Base-by-base conservation (phyloP, 768 basidiomycete genomes). In the Lactarius indigo region DNA sequence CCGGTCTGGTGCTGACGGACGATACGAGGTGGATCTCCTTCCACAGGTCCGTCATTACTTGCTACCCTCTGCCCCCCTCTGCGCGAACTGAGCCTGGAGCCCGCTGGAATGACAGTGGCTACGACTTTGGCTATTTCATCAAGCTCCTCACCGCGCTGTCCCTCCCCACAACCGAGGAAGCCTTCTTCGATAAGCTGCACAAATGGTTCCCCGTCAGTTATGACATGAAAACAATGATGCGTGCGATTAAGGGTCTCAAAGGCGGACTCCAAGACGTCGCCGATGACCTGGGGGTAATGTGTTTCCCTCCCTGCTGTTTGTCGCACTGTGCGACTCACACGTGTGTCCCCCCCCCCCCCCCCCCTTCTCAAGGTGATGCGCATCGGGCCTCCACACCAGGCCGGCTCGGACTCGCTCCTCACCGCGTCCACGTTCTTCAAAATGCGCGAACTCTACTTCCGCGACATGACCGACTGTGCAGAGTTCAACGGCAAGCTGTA, bases 41-140 rank as follows among this genome's bases (percentile, higher is more conserved):
- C 75, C 97, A 98, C 75, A 95, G 93, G 96, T 95, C 73, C 75
- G 90, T 80, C 30, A 57, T 12, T 54, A 57, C 50, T 37, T 59
- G 20, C 39, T n/a, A 26, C 39, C 66, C 54, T 57, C 57, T 59
- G 30, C 26, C 68, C 54, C 26, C 50, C 41, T 65, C 35, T 56
- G 63, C 31, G 12, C 18, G 20, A 31, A 61, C 31, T 59, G 20
- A 56, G 31, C 28, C 5, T 33, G 55, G 28, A 18, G 18, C 30
- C 61, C 12, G 13, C 41, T 13, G 20, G 30, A 44, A n/a, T 17
- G 37, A 35, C 74, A 98, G 96, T 77, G 97, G 96, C 58, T 98
- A 98, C 78, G 97, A 99, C 77, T 98, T 99, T 78, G 97, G 97
- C 41, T 99, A 98, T 76, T 91, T 99, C 72, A 87, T 99, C 77